Evolutionary conservation across 768 basidiomycete genomes (phyloP).

Genomic region (Solioccasus polychromus): DNA sequence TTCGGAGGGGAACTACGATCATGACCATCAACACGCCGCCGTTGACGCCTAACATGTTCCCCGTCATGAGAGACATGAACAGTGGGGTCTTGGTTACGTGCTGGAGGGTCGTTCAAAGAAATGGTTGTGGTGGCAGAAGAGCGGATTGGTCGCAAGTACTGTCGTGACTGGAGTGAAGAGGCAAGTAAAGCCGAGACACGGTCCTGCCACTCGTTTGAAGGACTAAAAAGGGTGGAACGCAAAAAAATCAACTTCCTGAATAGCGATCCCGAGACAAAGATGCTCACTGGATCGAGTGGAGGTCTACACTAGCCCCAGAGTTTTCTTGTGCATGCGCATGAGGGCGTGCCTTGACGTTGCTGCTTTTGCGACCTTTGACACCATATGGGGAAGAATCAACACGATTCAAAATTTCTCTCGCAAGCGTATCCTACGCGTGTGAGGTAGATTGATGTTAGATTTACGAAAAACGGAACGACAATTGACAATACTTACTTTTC

Average conservation of each 20-base stretch:
- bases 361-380: slow-evolving; percentile 60
- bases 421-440: slow-evolving; percentile 62
- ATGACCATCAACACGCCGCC: slow-evolving; percentile 42
- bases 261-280: background rate
- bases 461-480: background rate
- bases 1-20: slow-evolving; percentile 8
- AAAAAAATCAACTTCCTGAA: slow-evolving; percentile 1
- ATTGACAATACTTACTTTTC: slow-evolving; percentile 39
- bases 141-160: background rate
- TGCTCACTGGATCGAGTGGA: slow-evolving; percentile 64
- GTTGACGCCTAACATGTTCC: slow-evolving; percentile 43
- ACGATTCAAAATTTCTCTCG: slow-evolving; percentile 74
- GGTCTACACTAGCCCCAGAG: slow-evolving; percentile 30
- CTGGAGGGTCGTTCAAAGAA: slow-evolving; percentile 12
- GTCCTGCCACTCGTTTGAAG: slow-evolving; percentile 85
- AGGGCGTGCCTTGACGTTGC: slow-evolving; percentile 30
- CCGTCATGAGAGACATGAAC: slow-evolving; percentile 18
- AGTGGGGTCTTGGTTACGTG: slow-evolving; percentile 9
- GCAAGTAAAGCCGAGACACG: slow-evolving; percentile 39
- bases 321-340: slow-evolving; percentile 20
- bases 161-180: slow-evolving; percentile 17
- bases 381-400: slow-evolving; percentile 84
- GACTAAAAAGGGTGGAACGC: slow-evolving; percentile 40
- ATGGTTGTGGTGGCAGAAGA: background rate
- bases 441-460: background rate